Conservation (phyloP, 345 rosid genomes). For the Carallia brachiata region DNA sequence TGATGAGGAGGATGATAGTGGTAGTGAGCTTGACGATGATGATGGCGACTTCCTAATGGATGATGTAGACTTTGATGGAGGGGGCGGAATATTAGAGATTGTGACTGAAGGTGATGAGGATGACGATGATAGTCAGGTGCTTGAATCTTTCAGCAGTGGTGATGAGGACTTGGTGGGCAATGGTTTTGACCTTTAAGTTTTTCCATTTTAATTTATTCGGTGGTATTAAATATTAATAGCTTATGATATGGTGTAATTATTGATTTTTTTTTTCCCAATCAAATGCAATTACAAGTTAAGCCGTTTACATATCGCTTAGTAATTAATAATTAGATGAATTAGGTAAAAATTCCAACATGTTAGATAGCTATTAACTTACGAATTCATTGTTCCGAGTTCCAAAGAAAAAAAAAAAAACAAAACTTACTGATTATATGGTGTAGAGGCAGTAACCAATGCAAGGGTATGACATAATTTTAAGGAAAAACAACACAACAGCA, state of each 20-base stretch:
- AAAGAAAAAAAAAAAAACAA: too few species aligned
- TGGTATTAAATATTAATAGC: neutral
- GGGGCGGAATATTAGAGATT: constrained; percentile 60
- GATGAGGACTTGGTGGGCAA: constrained; percentile 59
- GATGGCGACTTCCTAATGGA: constrained; percentile 52
- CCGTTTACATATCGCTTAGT: too few species aligned
- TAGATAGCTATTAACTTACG: too few species aligned
- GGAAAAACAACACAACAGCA: constrained; percentile 1
- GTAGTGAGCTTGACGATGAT: constrained; percentile 58
- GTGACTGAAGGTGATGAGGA: constrained; percentile 58
- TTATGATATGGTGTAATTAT: constrained; percentile 26
- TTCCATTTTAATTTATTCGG: constrained; percentile 11
- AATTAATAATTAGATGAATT: too few species aligned
- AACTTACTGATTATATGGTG: too few species aligned
- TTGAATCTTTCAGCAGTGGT: constrained; percentile 75
- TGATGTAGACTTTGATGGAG: constrained; percentile 53
- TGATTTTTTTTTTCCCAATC: neutral
- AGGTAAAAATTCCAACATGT: too few species aligned
- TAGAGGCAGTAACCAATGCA: too few species aligned
- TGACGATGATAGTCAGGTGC: constrained; percentile 60
- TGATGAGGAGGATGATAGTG: constrained; percentile 61
- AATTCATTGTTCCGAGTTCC: too few species aligned
- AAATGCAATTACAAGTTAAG: neutral
- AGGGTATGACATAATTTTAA: too few species aligned
- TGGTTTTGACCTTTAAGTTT: constrained; percentile 42